Conservation (phyloP, 352 stramenopile species). For the Sclerospora graminicola region DNA sequence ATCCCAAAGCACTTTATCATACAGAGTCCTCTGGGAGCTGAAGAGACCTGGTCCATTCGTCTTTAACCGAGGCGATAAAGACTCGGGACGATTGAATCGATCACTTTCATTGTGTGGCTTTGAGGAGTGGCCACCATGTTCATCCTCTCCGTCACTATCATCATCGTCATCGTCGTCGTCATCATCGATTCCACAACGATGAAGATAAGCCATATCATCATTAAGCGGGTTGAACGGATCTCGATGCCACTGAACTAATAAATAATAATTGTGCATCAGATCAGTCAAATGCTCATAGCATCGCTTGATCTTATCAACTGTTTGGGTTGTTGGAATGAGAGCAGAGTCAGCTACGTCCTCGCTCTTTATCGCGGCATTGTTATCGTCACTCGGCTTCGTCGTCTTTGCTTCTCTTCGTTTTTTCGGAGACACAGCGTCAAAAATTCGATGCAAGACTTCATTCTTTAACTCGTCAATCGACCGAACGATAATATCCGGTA, state of each 20-base stretch:
- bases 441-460: constrained; percentile 32
- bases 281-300: constrained; percentile 64
- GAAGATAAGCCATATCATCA: constrained; percentile 56
- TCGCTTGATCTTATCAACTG: constrained; percentile 46
- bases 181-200: constrained; percentile 75
- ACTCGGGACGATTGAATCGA: constrained; percentile 8
- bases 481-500: constrained; percentile 70
- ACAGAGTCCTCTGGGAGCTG: constrained; percentile 25
- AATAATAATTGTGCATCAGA: constrained; percentile 85
- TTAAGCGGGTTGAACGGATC: constrained; percentile 76
- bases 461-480: constrained; percentile 63
- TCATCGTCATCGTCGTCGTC: constrained; percentile 70
- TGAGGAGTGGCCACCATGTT: constrained; percentile 20
- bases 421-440: constrained; percentile 34
- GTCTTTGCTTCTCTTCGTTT: constrained; percentile 16
- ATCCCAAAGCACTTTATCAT: constrained; percentile 62
- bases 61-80: constrained; percentile 20
- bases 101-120: constrained; percentile 6
- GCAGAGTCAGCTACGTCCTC: constrained; percentile 5
- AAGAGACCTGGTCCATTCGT: constrained; percentile 26
- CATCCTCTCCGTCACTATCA: constrained; percentile 56
- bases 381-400: constrained; percentile 3
- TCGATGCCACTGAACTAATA: constrained; percentile 85
- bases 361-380: constrained; percentile 13
- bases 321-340: constrained; percentile 20